phyloP scores from a whole-genome alignment of 192 early-diverging fungal species.

The Gorgonomyces haynaldii region DNA sequence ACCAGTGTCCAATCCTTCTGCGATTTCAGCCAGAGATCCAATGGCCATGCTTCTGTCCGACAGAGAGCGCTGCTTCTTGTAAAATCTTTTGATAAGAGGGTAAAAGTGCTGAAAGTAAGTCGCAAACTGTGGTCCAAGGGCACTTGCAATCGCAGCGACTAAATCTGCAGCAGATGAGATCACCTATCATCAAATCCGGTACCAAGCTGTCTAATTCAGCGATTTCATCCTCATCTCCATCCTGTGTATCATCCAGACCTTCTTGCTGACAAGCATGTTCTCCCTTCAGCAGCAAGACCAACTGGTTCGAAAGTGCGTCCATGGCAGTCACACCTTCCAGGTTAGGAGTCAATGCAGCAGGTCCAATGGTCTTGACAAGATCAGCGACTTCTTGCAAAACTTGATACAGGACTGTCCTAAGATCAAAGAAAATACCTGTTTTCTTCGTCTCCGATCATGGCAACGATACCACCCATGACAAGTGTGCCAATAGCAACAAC shows the following conservation, averaged over 20 bases:
- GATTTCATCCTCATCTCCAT: slow-evolving; percentile 75
- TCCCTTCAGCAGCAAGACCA: slow-evolving; percentile 20
- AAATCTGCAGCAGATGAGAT: slow-evolving; percentile 72
- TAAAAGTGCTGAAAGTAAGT: slow-evolving; percentile 66
- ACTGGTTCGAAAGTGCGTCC: slow-evolving; percentile 11
- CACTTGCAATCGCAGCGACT: slow-evolving; percentile 62
- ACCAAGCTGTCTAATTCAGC: too few species aligned
- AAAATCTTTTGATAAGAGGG: slow-evolving; percentile 70
- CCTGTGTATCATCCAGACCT: slow-evolving; percentile 75
- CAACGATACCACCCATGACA: slow-evolving; percentile 58
- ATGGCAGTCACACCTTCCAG: background rate
- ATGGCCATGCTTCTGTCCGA: slow-evolving; percentile 84
- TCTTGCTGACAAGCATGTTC: slow-evolving; percentile 27
- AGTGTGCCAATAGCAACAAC: slow-evolving; percentile 56
- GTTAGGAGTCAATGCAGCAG: slow-evolving; percentile 32
- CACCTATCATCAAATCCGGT: too few species aligned
- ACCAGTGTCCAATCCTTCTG: slow-evolving; percentile 49
- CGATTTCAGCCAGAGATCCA: slow-evolving; percentile 74
- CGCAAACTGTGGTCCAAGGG: slow-evolving; percentile 63
- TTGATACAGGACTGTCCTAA: slow-evolving; percentile 64
- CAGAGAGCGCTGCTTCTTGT: slow-evolving; percentile 53
- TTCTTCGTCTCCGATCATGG: slow-evolving; percentile 64
- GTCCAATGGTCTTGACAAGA: slow-evolving; percentile 62
- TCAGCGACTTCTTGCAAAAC: slow-evolving; percentile 62
- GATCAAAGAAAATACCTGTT: slow-evolving; percentile 22